Evolutionary conservation across 2,329 filamentous ascomycete genomes (phyloP), one percentile per base, ranked within the genome.

Genomic region (Geoglossum cookeanum): DNA sequence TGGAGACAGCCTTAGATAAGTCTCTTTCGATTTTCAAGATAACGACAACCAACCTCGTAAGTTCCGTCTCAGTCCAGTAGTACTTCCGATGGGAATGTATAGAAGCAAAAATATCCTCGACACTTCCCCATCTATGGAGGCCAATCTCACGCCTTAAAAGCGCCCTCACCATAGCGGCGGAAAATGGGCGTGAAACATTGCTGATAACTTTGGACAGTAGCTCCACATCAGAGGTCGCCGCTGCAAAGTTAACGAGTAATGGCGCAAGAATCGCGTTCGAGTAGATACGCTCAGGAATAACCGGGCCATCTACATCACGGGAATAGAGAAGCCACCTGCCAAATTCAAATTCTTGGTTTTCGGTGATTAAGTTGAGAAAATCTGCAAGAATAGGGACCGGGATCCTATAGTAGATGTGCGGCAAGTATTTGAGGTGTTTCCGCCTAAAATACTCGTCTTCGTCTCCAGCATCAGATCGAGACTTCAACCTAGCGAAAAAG

Each of bases 201-300:
- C 57, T 42, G 57, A 65, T 59, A 55, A 67, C 62, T 59, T 63
- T 64, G 39, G 59, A 48, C 42, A 69, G 61, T 5, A 72, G 62
- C 7, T 55, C 48, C 39, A 61, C 65, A 59, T 80, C 73, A 44
- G 71, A 67, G 9, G 74, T 74, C 17, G 73, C 71, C 9, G 72
- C 68, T 5, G 77, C 78, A 61, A 78, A 80, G 17, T 75, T 72
- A 37, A 80, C 69, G 32, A 82, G 67, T 0, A 77, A 72, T 11
- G 78, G 73, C 2, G 74, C 71, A 29, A 82, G 67, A 53, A 68
- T 67, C 33, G 71, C 71, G 59, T 78, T 67, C 2, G 63, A 63
- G 61, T 78, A 80, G 30, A 72, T 60, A 22, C 64, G 63, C 11
- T 64, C 61, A 27, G 71, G 66, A 29, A 81, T 77, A 2, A 76